A percentile compares a stretch with the other conserved stretches of the same genome.
phyloP scores from a whole-genome alignment of 1,139 yeast species.

The Diutina catenulata region DNA sequence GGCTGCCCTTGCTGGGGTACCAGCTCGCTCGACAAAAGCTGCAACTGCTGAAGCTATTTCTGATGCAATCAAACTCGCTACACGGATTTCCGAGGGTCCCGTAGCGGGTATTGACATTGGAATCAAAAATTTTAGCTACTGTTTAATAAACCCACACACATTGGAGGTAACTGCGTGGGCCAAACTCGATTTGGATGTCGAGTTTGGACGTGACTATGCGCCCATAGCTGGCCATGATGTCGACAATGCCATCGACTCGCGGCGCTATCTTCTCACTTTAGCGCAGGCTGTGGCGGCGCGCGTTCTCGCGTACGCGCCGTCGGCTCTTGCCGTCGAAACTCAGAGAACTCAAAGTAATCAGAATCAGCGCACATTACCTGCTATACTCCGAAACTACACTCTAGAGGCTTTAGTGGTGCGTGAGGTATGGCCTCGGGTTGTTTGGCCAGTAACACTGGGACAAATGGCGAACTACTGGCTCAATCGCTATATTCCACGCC shows the following conservation, averaged over 20 bases:
- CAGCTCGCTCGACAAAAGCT: neutral
- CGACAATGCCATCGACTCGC: neutral
- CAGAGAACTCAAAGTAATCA: neutral
- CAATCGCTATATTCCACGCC: neutral
- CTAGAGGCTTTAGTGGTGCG: neutral
- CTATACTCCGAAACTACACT: neutral
- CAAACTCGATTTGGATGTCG: neutral
- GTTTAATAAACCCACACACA: neutral
- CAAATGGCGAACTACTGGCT: conserved; percentile 5
- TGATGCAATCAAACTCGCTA: neutral
- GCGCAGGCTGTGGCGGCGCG: neutral
- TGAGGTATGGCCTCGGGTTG: neutral
- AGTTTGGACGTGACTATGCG: neutral
- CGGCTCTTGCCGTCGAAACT: neutral
- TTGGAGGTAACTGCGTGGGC: neutral
- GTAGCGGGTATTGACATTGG: neutral
- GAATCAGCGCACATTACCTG: neutral
- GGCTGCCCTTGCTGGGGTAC: neutral
- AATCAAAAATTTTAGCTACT: conserved; percentile 2
- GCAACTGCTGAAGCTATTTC: neutral
- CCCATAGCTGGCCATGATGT: neutral
- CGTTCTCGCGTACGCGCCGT: neutral
- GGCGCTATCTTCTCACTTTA: neutral
- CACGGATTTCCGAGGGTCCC: neutral
- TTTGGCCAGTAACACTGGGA: conserved; percentile 1